A percentile compares a stretch with the other conserved stretches of the same genome.
phyloP scores from a whole-genome alignment of 164 flowering plant genomes.

The Macadamia tetraphylla region DNA sequence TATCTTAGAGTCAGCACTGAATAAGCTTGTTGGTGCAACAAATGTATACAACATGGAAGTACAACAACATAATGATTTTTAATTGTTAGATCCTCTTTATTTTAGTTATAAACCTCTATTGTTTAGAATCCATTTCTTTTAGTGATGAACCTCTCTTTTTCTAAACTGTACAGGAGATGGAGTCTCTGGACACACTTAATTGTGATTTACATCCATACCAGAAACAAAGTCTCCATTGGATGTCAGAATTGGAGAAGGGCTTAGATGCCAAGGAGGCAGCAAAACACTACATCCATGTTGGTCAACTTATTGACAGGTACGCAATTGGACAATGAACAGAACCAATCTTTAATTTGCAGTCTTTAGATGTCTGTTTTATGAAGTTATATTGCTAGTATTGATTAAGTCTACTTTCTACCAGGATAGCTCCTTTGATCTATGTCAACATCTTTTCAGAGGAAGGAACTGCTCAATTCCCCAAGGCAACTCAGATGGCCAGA shows the following conservation, averaged over 20 bases:
- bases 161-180: slow-evolving; percentile 54
- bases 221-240: slow-evolving; percentile 82
- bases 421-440: slow-evolving; percentile 68
- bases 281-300: slow-evolving; percentile 81
- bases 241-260: slow-evolving; percentile 66
- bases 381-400: background rate
- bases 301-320: slow-evolving; percentile 73
- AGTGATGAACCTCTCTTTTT: background rate
- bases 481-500: slow-evolving; percentile 60
- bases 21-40: slow-evolving; percentile 66
- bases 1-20: slow-evolving; percentile 47
- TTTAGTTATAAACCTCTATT: background rate
- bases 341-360: background rate
- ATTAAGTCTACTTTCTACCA: slow-evolving; percentile 17
- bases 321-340: slow-evolving; percentile 7
- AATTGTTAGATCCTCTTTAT: background rate
- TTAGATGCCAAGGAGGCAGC: slow-evolving; percentile 52
- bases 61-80: background rate
- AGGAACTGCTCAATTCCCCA: slow-evolving; percentile 61
- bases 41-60: slow-evolving; percentile 66
- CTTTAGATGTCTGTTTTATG: background rate
- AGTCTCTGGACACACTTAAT: slow-evolving; percentile 51
- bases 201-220: slow-evolving; percentile 72
- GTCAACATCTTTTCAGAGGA: slow-evolving; percentile 73
- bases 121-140: background rate